phyloP scores from a whole-genome alignment of 306 rosid species.

The Acacia acuminata region DNA sequence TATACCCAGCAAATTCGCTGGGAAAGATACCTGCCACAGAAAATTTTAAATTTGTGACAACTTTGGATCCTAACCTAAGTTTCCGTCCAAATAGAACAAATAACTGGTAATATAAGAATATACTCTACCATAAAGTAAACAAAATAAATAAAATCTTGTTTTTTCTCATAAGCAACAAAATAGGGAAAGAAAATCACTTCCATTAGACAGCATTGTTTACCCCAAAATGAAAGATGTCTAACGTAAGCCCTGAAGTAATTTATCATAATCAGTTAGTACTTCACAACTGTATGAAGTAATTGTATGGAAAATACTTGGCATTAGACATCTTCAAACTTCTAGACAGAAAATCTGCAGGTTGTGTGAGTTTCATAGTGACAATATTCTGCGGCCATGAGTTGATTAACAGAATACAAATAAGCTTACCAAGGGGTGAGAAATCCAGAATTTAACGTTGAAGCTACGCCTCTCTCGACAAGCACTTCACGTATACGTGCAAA shows the following conservation, averaged over 20 bases:
- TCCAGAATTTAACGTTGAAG: slow-evolving; percentile 91
- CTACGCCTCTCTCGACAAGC: slow-evolving; percentile 83
- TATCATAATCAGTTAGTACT: too few relatives aligned
- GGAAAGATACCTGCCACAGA: not conserved
- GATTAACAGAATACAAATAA: slow-evolving; percentile 18
- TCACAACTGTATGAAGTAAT: not conserved
- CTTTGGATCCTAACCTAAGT: not conserved
- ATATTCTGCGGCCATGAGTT: not conserved
- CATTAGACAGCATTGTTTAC: not conserved
- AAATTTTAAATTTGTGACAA: not conserved
- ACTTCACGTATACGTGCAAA: slow-evolving; percentile 88
- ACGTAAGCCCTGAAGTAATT: too few relatives aligned
- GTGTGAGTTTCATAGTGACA: not conserved
- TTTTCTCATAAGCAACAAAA: not conserved
- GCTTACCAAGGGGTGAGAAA: slow-evolving; percentile 90
- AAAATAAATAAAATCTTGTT: not conserved
- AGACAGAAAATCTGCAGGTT: not conserved
- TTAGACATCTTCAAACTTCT: slow-evolving; percentile 4
- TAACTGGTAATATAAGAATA: not conserved
- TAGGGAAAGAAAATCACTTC: not conserved
- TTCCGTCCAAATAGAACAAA: not conserved
- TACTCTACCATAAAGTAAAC: not conserved
- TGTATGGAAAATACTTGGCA: not conserved
- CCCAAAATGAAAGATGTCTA: too few relatives aligned
- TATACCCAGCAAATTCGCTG: not conserved